Evolutionary conservation across 495 filamentous ascomycete species (phyloP).

Genomic region (Podospora tetraspora): DNA sequence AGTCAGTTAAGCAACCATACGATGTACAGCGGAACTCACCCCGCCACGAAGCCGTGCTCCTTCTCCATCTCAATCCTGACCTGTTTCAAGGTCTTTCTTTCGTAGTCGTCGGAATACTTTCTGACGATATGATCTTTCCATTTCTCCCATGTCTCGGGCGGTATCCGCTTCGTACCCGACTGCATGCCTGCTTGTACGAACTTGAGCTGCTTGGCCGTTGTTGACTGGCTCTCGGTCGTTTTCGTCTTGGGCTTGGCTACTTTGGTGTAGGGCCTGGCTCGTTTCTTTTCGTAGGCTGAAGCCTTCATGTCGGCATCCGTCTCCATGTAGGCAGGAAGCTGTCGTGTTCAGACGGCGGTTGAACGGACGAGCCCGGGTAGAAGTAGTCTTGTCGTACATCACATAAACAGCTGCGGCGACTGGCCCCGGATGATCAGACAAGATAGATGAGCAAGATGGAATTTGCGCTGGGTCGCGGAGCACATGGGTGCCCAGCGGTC

Average conservation of each 20-base stretch:
- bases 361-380: neutral
- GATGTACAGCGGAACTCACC: constrained; percentile 15
- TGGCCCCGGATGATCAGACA: neutral
- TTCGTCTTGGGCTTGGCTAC: neutral
- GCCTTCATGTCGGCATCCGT: neutral
- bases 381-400: neutral
- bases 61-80: constrained; percentile 21
- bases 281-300: neutral
- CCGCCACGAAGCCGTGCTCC: constrained; percentile 24
- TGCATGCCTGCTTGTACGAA: neutral
- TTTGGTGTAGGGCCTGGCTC: neutral
- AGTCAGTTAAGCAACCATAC: neutral
- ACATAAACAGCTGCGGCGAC: neutral
- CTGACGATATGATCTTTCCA: constrained; percentile 13
- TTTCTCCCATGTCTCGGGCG: constrained; percentile 8
- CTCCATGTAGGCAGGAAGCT: neutral
- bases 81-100: constrained; percentile 7
- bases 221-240: neutral
- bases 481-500: neutral
- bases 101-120: constrained; percentile 4
- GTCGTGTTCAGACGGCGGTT: neutral
- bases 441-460: neutral
- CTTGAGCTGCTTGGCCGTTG: neutral
- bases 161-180: constrained; percentile 8
- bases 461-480: neutral